Conservation (phyloP, 225 moss, liverwort and hornwort species). For the Bryoerythrophyllum caledonicum region DNA sequence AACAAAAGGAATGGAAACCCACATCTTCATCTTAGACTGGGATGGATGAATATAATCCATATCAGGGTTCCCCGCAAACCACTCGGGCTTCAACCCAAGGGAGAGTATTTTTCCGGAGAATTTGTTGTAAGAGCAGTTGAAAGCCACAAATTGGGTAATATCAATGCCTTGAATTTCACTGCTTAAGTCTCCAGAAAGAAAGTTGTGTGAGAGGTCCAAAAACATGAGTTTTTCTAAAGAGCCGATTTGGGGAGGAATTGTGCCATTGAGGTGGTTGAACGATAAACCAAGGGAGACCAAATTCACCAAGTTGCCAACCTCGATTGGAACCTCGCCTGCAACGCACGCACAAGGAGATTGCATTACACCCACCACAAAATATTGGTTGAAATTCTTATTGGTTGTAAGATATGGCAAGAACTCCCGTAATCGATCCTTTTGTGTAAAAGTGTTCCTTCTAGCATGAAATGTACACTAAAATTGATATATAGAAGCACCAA, state of each 20-base stretch:
- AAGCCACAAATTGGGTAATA: constrained; percentile 21
- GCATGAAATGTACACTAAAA: no score
- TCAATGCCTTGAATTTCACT: not conserved
- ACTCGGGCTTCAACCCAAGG: constrained; percentile 2
- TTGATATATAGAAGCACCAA: no score
- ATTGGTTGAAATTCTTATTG: no score
- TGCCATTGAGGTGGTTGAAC: constrained; percentile 30
- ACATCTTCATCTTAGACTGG: not conserved
- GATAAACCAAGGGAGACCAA: constrained; percentile 41
- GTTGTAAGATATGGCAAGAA: no score
- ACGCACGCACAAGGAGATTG: no score
- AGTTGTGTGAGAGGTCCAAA: constrained; percentile 45
- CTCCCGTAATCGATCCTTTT: no score
- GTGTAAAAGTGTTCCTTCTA: no score
- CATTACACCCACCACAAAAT: no score
- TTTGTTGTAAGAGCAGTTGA: constrained; percentile 51
- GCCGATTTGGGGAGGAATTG: constrained; percentile 31
- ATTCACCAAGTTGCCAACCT: constrained; percentile 23
- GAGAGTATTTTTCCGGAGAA: constrained; percentile 36
- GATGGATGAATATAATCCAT: constrained; percentile 3
- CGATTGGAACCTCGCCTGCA: constrained; percentile 3
- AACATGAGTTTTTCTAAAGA: constrained; percentile 34
- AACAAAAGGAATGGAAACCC: not conserved
- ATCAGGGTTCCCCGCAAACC: constrained; percentile 41
- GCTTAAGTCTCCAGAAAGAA: constrained; percentile 32